A percentile compares a stretch with the other conserved stretches of the same genome.
Conservation (phyloP, 805 yeast genomes). For the Starmera caribaea region DNA sequence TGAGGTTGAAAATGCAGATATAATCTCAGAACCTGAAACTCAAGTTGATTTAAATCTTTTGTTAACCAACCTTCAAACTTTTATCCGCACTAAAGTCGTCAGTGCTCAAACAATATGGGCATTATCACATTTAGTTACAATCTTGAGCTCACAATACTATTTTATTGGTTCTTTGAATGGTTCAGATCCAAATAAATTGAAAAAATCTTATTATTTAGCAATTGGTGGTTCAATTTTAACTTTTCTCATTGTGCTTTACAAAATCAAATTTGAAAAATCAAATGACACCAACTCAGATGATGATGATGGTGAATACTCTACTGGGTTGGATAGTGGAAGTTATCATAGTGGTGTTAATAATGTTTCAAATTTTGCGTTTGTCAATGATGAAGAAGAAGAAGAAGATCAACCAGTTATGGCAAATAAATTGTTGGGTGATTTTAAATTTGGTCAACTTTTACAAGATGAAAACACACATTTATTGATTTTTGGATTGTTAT, state of each 20-base stretch:
- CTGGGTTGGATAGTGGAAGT: no score
- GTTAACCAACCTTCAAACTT: background rate
- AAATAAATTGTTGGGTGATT: slow-evolving; percentile 2
- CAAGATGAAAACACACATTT: slow-evolving; percentile 33
- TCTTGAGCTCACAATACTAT: slow-evolving; percentile 9
- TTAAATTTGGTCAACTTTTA: slow-evolving; percentile 25
- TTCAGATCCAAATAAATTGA: background rate
- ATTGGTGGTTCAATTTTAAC: slow-evolving; percentile 13
- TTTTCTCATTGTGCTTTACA: slow-evolving; percentile 15
- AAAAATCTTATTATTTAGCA: slow-evolving; percentile 9
- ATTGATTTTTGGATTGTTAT: slow-evolving; percentile 26
- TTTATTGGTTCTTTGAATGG: slow-evolving; percentile 1
- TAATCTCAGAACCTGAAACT: background rate
- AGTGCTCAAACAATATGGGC: background rate
- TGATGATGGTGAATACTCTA: no score
- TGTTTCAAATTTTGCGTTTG: no score
- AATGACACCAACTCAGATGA: background rate
- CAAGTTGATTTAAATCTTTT: background rate
- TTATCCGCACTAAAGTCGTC: background rate
- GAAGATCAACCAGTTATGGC: slow-evolving; percentile 4
- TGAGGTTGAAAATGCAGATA: background rate
- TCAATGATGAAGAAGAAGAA: slow-evolving; percentile 8
- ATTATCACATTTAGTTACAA: slow-evolving; percentile 5
- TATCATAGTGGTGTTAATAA: no score
- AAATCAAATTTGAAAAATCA: slow-evolving; percentile 4